Conservation (phyloP, 2,329 filamentous ascomycete genomes). For the Xylaria sp. region DNA sequence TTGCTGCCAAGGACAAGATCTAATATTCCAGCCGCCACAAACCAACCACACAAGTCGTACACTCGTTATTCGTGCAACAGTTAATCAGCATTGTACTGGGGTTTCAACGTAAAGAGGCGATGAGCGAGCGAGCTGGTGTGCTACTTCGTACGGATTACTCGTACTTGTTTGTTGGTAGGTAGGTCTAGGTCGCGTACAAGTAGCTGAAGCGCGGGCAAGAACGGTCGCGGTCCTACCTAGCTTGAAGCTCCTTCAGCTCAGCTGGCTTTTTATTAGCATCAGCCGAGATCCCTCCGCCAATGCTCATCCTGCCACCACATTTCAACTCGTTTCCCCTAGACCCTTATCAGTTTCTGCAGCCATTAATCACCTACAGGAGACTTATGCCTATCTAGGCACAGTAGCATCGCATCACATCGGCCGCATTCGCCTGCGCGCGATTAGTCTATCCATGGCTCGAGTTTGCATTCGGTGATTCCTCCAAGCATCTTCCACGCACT, state of each 20-base stretch:
- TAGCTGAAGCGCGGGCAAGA: neutral
- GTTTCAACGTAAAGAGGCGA: neutral
- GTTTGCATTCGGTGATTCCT: slow-evolving; percentile 20
- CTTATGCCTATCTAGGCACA: slow-evolving; percentile 8
- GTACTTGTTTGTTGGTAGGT: neutral
- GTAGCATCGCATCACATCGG: slow-evolving; percentile 22
- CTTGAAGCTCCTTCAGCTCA: slow-evolving; percentile 12
- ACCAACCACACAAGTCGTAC: slow-evolving; percentile 1
- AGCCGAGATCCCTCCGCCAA: neutral
- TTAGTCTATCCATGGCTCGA: slow-evolving; percentile 36
- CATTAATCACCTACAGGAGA: slow-evolving; percentile 8
- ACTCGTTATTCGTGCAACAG: neutral
- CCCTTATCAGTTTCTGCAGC: slow-evolving; percentile 4
- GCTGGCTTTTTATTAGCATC: slow-evolving; percentile 2
- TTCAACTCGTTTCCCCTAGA: slow-evolving; percentile 3
- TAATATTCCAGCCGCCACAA: neutral
- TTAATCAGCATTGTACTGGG: neutral
- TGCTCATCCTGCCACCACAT: slow-evolving; percentile 11
- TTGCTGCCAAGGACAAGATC: slow-evolving; percentile 1
- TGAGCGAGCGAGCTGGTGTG: no score
- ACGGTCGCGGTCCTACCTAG: neutral
- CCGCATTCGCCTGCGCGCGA: slow-evolving; percentile 36
- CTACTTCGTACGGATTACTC: no score
- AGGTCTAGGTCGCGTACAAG: neutral
- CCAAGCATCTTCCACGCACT: slow-evolving; percentile 8